Percentiles rank a stretch among this genome's conserved stretches.
Conservation (phyloP, 306 rosid species). For the Vachellia collinsii region DNA sequence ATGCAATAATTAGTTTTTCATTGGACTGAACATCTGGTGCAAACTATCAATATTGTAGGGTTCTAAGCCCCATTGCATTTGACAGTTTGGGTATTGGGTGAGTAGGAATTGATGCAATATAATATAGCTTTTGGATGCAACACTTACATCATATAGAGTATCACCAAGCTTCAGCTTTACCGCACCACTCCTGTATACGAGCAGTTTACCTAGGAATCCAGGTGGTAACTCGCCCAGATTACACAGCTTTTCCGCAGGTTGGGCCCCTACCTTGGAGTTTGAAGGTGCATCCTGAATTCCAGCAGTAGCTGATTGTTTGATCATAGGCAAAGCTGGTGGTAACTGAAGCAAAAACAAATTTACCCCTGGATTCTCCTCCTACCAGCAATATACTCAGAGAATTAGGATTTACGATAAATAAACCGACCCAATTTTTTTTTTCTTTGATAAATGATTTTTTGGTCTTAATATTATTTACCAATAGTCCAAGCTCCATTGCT, state of each 20-base stretch:
- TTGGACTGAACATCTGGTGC: neutral
- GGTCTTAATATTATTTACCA: conserved; percentile 48
- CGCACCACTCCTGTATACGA: conserved; percentile 77
- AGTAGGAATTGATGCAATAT: conserved; percentile 10
- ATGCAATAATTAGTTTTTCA: neutral
- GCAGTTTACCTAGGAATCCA: conserved; percentile 85
- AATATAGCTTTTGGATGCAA: conserved; percentile 25
- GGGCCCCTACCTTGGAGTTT: conserved; percentile 36
- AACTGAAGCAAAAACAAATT: conserved; percentile 61
- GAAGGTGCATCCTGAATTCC: conserved; percentile 36
- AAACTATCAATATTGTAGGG: neutral
- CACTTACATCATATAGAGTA: conserved; percentile 79
- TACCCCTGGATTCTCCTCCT: conserved; percentile 79
- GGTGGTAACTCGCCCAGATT: conserved; percentile 59
- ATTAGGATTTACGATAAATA: conserved; percentile 28
- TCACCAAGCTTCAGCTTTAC: conserved; percentile 80
- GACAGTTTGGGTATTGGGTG: neutral
- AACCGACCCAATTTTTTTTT: neutral
- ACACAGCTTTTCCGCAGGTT: conserved; percentile 37
- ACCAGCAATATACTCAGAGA: conserved; percentile 39
- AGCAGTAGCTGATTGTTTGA: conserved; percentile 39
- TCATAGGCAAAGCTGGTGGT: conserved; percentile 59
- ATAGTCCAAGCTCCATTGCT: conserved; percentile 69
- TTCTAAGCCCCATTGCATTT: neutral
- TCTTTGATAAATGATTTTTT: neutral